Base-by-base conservation (phyloP, 179 eudicot genomes). In the Actinidia chinensis region DNA sequence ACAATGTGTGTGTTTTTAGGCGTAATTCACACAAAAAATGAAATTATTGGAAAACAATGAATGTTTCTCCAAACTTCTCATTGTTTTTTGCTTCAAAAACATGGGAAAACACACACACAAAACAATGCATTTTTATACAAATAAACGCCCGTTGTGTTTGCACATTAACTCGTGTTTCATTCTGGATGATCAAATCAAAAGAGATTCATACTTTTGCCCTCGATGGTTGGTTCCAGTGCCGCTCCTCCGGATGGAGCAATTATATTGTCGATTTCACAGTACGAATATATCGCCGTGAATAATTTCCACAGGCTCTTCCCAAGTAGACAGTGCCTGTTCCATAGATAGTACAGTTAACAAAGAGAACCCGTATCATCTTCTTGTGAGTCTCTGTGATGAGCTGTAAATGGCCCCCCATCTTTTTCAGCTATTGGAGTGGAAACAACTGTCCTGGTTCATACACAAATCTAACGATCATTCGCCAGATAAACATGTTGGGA, bases 281-380 rank as follows among this genome's bases (percentile, higher is more conserved):
- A 87, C 0, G 94, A 89, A 63, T 87, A 90, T 60, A 90, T 77
- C 1, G 82, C 82, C 89, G 83, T 28, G 92, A 86, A 81, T 87
- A 90, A 6, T 83, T 82, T 9, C 94, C 94, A 91, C 94, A 90
- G 14, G 92, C 92, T 85, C 92, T 82, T 55, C 97, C 99, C 80
- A 92, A 68, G 81, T 79, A 83, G 17, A 92, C 81, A 9, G 18
- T 79, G 1, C 97, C 95, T 1, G 85, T 83, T 68, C 98, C 97
- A 25, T 66, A 82, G 54, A 93, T 82, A 0, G 88, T 87, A 68
- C 97, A 91, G 69, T 93, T 86, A 13, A 89, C 78, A 95, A 95
- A 2, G 97, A 93, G 81, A 90, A 93, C 14, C 95, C 97, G 93
- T 88, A 63, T 89, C 83, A 6, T 93, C 95, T 4, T 80, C 43